These are phyloP conservation scores for Neurospora sp. DNA, from an alignment of 495 filamentous ascomycete species.

Conservation along the genomic window DNA sequence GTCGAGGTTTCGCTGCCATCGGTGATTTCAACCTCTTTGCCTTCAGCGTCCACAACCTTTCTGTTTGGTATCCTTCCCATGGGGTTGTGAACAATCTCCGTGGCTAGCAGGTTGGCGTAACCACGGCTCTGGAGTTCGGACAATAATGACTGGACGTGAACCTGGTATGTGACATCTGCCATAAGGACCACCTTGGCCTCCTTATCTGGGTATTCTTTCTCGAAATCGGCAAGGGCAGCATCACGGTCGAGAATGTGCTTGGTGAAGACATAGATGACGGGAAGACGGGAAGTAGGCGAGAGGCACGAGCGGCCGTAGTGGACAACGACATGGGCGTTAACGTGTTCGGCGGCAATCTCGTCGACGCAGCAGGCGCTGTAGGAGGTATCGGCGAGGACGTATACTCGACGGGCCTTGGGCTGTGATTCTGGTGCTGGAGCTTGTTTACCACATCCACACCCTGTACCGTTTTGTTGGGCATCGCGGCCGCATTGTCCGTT, in stretches of 20 bases:
- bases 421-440: slow-evolving; percentile 1
- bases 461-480: background rate
- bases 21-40: background rate
- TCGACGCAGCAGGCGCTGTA: slow-evolving; percentile 97
- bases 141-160: slow-evolving; percentile 51
- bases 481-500: background rate
- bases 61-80: slow-evolving; percentile 81
- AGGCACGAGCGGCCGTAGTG: slow-evolving; percentile 93
- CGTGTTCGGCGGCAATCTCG: slow-evolving; percentile 93
- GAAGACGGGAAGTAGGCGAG: slow-evolving; percentile 78
- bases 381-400: slow-evolving; percentile 89
- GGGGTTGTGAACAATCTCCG: slow-evolving; percentile 67
- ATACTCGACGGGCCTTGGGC: slow-evolving; percentile 33
- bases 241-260: slow-evolving; percentile 51
- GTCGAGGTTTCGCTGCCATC: slow-evolving; percentile 2
- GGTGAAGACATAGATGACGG: slow-evolving; percentile 91
- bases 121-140: slow-evolving; percentile 44
- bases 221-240: slow-evolving; percentile 51
- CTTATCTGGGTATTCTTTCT: slow-evolving; percentile 52
- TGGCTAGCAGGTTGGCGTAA: slow-evolving; percentile 59
- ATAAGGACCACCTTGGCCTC: slow-evolving; percentile 63
- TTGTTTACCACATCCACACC: background rate
- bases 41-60: slow-evolving; percentile 18
- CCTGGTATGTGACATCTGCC: slow-evolving; percentile 79
- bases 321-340: slow-evolving; percentile 80